A percentile compares a stretch with the other conserved stretches of the same genome.
Evolutionary conservation across 192 early-diverging fungal species (phyloP).

Genomic region (Backusella circina): DNA sequence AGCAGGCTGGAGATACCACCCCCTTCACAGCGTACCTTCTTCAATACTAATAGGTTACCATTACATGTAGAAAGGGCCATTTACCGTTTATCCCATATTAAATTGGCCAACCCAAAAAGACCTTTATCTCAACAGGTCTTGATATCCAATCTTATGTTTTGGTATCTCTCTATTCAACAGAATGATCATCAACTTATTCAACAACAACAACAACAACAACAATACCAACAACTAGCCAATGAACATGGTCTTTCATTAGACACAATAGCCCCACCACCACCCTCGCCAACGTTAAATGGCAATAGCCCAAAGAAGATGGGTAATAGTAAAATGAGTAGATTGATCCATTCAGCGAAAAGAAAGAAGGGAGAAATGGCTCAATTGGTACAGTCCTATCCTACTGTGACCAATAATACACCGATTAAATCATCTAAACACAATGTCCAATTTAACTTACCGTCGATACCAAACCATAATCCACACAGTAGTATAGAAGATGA

Average conservation of each 20-base stretch:
- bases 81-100: slow-evolving; percentile 71
- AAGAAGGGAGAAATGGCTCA: neutral
- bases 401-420: neutral
- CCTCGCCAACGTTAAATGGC: neutral
- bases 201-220: neutral
- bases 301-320: neutral
- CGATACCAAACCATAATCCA: neutral
- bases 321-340: neutral
- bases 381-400: neutral
- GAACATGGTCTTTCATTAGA: neutral
- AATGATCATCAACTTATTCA: neutral
- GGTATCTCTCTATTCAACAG: slow-evolving; percentile 68
- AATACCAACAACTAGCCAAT: neutral
- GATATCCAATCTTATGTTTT: slow-evolving; percentile 81
- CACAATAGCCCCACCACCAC: neutral
- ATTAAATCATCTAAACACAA: neutral
- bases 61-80: slow-evolving; percentile 76
- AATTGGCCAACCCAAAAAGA: slow-evolving; percentile 67
- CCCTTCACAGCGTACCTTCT: slow-evolving; percentile 4
- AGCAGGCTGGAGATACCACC: neutral
- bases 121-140: slow-evolving; percentile 72
- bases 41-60: slow-evolving; percentile 47
- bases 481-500: neutral
- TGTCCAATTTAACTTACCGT: neutral
- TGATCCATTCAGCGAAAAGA: neutral